Percentiles rank a stretch among this genome's conserved stretches.
Evolutionary conservation across 2,329 filamentous ascomycete species (phyloP).

Genomic region (Penicillium sp.): DNA sequence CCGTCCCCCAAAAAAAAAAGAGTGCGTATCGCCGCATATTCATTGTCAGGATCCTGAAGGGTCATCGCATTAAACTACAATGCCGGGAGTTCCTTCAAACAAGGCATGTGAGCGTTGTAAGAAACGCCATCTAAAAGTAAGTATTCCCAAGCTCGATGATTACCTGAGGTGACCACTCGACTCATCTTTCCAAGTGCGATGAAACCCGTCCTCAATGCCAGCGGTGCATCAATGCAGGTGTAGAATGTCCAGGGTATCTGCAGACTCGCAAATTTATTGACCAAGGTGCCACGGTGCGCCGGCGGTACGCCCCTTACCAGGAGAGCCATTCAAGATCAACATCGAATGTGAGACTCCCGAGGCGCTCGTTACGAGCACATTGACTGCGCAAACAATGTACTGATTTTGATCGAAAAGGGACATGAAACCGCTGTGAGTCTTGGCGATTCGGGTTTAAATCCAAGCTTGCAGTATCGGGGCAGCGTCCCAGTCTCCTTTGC

Average conservation of each 20-base stretch:
- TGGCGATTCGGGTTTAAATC: too few relatives aligned
- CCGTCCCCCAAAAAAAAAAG: too few relatives aligned
- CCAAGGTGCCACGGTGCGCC: conserved; percentile 37
- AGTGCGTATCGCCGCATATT: too few relatives aligned
- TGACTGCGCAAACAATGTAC: too few relatives aligned
- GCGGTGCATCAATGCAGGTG: conserved; percentile 32
- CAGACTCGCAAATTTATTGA: conserved; percentile 41
- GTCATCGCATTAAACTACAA: conserved; percentile 10
- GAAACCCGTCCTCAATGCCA: conserved; percentile 36
- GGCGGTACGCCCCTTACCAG: conserved; percentile 35
- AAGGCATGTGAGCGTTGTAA: conserved; percentile 38
- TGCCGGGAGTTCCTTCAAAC: conserved; percentile 38
- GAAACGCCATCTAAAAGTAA: conserved; percentile 36
- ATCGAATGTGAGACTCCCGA: background rate
- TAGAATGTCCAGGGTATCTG: conserved; percentile 39
- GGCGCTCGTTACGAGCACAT: too few relatives aligned
- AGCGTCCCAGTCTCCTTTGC: too few relatives aligned
- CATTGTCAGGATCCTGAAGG: too few relatives aligned
- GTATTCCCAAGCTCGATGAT: background rate
- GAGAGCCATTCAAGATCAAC: conserved; percentile 14
- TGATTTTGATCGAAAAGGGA: background rate
- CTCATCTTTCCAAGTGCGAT: conserved; percentile 29
- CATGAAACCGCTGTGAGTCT: background rate
- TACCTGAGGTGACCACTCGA: background rate
- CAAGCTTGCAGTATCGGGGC: too few relatives aligned